Base-by-base conservation (phyloP, 805 yeast species). In the Kluyveromyces siamensis region DNA sequence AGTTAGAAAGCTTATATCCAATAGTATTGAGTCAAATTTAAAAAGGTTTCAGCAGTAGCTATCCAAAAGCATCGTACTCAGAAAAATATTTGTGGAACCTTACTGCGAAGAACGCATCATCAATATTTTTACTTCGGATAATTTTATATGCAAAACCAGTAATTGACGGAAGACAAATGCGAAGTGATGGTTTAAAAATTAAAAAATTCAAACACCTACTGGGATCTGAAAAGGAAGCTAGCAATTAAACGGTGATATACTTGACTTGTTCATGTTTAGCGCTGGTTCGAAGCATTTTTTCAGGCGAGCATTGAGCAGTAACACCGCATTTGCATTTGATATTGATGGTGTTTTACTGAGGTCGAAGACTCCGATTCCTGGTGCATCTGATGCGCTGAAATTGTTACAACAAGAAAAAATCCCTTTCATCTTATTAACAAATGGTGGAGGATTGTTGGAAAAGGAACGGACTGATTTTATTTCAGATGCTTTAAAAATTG, bases 331-430 rank as follows among this genome's bases (percentile, higher is more conserved):
- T 55, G 70, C 62, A 5, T 62, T 63, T 45, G 72, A 70, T 55
- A 89, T 90, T 49, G 97, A 90, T 66, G 97, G 97, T 8, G 97
- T 90, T 9, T 69, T 90, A 19, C 60, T 90, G 18, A 78, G 90
- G 52, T 96, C 96, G 17, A 68, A 76, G 18, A 72, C 72, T 44
- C 78, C 90, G 1, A 77, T 89, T 43, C 79, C 80, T 1, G 72
- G 72, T 41, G 96, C 96, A 1, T 69, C 68, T 11, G 73, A 72
- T 16, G 84, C 95, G 0, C 67, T 86, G 30, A 62, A 71, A 43
- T 61, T 77, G 16, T 69, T 90, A 42, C 70, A 81, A 41, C 53
- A 72, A 8, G 60, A 73, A 19, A 72, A 74, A 17, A 70, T 88
- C 7, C 96, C 97, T 1, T 90, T 80, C 68, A 79, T 88, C n/a